Evolutionary conservation across 225 moss, liverwort and hornwort genomes (phyloP).

Genomic region (Polytrichum commune): DNA sequence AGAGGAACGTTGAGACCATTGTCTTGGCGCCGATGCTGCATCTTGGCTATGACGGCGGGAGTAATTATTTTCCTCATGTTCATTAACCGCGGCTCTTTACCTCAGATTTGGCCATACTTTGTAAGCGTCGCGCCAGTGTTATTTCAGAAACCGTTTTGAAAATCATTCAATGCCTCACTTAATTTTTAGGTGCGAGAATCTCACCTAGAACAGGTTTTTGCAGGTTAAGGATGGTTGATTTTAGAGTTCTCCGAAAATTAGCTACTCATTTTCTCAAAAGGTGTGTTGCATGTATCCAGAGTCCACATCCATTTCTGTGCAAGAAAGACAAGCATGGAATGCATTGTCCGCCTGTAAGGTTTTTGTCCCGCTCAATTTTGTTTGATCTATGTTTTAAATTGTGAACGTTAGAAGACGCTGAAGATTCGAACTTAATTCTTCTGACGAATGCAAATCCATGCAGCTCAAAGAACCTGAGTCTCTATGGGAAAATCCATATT

Average conservation of each 20-base stretch:
- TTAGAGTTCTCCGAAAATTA: too few relatives aligned
- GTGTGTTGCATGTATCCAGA: constrained; percentile 18
- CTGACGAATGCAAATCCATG: not conserved
- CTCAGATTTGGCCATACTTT: constrained; percentile 14
- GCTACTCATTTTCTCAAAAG: too few relatives aligned
- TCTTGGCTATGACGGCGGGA: constrained; percentile 12
- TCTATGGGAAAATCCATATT: constrained; percentile 58
- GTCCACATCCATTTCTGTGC: constrained; percentile 45
- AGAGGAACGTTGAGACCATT: constrained; percentile 14
- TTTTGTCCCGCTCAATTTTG: not conserved
- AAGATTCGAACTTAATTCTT: not conserved
- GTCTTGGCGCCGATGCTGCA: constrained; percentile 22
- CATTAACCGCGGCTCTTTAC: not conserved
- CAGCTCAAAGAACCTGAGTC: constrained; percentile 42
- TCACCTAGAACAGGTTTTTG: not conserved
- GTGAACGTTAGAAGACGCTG: not conserved
- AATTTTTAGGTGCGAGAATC: not conserved
- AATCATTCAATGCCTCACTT: not conserved
- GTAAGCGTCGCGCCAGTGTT: constrained; percentile 10
- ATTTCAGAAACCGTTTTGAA: not conserved
- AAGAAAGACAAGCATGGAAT: constrained; percentile 37
- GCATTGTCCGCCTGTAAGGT: constrained; percentile 43
- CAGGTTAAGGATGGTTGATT: not conserved
- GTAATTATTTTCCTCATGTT: constrained; percentile 15
- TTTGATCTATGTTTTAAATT: not conserved